Base-by-base conservation (phyloP, 441 rosid species). In the Biscutella laevigata region DNA sequence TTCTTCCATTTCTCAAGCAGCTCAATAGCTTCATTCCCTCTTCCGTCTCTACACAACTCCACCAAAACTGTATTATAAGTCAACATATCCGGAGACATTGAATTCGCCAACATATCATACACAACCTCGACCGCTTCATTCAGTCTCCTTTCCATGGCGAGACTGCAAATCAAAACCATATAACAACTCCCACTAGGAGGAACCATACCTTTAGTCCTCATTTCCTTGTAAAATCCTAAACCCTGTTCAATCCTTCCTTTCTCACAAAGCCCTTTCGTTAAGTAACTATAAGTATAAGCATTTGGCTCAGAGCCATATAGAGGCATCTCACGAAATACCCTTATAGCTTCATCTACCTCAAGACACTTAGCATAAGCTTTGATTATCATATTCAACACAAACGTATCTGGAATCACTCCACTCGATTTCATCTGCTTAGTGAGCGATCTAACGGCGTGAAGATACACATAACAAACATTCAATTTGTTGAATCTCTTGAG, bases 391-490 rank as follows among this genome's bases (percentile, higher is more conserved):
- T 87, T 87, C 80, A 91, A 56, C 46, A 70, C 89, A 22, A 60
- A 84, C n/a, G 88, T 77, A 53, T 87, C 95, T 0, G 96, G 95
- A 24, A 91, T 80, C 27, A 87, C 77, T 1, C 96, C 96, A 1
- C 64, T 60, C 0, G 83, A 63, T 61, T 91, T 91, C 96, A 87
- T 91, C 70, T 91, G 96, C 73, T 83, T 84, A 0, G 75, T 64
- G 35, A 83, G 55, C 0, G 95, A 84, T 62, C 79, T 79, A 20
- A 84, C 86, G 2, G 88, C 74, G 37, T 83, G 90, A 15, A 87
- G 67, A 68, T 90, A 90, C 10, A 85, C 83, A 19, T 81, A 81
- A 44, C 85, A 79, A 4, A 85, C 86, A 52, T 73, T 70, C 70
- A 80, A 62, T 54, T 81, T 81, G 43, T 80, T 78, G 57, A 91